Evolutionary conservation across 768 basidiomycete genomes (phyloP), one percentile per base, ranked within the genome.

Genomic region (Dacryopinax primogenitus): DNA sequence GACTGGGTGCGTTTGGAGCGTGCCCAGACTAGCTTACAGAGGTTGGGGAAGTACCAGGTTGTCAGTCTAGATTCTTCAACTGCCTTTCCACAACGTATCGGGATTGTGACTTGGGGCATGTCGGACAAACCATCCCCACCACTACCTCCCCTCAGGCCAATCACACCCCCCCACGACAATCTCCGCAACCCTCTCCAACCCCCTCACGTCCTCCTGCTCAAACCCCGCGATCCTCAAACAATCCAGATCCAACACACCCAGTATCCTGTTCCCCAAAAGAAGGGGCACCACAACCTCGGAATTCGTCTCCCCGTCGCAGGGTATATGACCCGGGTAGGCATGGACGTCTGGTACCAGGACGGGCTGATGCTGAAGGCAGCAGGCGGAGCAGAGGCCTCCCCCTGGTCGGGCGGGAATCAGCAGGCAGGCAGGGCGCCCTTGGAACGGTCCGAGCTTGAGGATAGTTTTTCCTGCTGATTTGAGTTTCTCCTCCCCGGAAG

Each of bases 271-370:
- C 63, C 30, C 61, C 23, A 80, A 68, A 47, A 85, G 72, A 18
- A 97, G 78, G 6, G 94, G 94, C 62, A 88, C 77, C 26, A 96
- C 93, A 62, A 97, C 84, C 74, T 98, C 95, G 70, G 89, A 90
- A 71, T 86, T 86, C 1, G 94, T 95, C 63, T 86, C 84, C 23
- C 85, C 89, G 69, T 97, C 93, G 71, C 95, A 97, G 1, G 92
- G 90, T 67, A 96, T 95, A 72, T 98, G 95, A 0, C 94, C 92
- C 0, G 90, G 90, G 72, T 92, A 92, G 11, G 73, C 74, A 28
- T 88, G 82, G 21, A 97, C 92, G 66, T 94, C 82, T 21, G 78
- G 76, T 0, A 96, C 90, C n/a, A 92, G 70, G 3, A 90, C 63
- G 0, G 86, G 83, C 68, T 77, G 71, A 45, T 73, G 74, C 62